Base-by-base conservation (phyloP, 805 yeast species). In the Saccharomyces paradoxus region DNA sequence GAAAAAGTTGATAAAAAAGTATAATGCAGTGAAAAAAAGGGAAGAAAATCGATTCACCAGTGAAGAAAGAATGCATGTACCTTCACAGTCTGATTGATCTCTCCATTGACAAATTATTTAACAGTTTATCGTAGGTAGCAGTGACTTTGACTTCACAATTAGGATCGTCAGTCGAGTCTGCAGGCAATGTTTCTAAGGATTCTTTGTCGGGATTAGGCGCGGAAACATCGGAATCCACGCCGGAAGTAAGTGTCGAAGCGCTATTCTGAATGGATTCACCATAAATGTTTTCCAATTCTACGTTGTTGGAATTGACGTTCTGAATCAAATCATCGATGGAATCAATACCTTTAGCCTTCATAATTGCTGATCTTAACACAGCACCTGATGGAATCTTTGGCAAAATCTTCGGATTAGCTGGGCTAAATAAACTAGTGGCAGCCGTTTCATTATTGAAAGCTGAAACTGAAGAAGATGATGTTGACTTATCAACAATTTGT, bases 301-400 rank as follows among this genome's bases (percentile, higher is more conserved):
- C 73, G 30, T 80, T 69, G 54, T 84, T 80, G 52, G 75, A 77
- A 63, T 81, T 82, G 53, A 86, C 86, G 59, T 81, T 84, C 48
- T 77, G 80, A 60, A 86, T 86, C 60, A 86, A 75, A 53, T 85
- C 88, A 12, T 77, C 76, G 5, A 86, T 86, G 24, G 86, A 80
- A 57, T 84, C 84, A 52, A 86, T 83, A 59, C 92, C 91, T 62
- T 85, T 85, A 3, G 89, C 89, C 56, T 81, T 82, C 51, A 86
- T 83, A 27, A 86, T 84, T 0, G 79, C 80, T 31, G 74, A 73
- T 53, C 81, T 67, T 27, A 77, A 58, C 52, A 76, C 79, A 13
- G 75, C 70, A 58, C 81, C 81, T 2, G 80, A 71, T 21, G 80
- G 78, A 31, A 75, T 64, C 58, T 71, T 74, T 1, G 74, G 65